phyloP scores from a whole-genome alignment of 257 asterid species.

The Avicennia marina region DNA sequence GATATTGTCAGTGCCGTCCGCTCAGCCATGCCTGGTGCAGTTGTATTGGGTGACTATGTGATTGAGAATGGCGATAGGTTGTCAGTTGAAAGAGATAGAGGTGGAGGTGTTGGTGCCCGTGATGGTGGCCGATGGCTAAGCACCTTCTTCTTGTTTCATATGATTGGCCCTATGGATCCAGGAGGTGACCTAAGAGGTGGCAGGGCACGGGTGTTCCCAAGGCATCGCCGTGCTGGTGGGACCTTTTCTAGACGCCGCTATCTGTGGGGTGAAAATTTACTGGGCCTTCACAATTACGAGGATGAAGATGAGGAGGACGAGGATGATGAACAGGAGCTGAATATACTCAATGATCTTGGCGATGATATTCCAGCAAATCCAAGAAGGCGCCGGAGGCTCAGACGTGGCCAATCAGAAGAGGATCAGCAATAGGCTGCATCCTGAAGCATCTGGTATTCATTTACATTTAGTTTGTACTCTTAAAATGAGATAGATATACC shows the following conservation, averaged over 20 bases:
- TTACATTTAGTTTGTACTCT: not conserved
- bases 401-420: constrained; percentile 39
- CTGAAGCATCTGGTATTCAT: not conserved
- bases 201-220: constrained; percentile 59
- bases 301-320: constrained; percentile 28
- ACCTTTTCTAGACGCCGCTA: constrained; percentile 56
- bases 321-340: constrained; percentile 26
- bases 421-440: constrained; percentile 24
- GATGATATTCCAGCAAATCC: constrained; percentile 34
- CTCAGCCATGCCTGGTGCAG: constrained; percentile 86
- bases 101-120: constrained; percentile 38
- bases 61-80: constrained; percentile 56
- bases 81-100: constrained; percentile 28
- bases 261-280: constrained; percentile 73
- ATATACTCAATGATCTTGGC: constrained; percentile 30
- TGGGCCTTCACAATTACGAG: constrained; percentile 46
- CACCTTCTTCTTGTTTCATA: constrained; percentile 76
- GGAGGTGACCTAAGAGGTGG: constrained; percentile 51
- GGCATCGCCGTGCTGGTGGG: constrained; percentile 55
- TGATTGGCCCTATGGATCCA: constrained; percentile 67
- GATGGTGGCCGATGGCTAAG: constrained; percentile 58
- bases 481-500: too few relatives aligned
- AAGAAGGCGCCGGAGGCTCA: constrained; percentile 57
- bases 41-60: constrained; percentile 82
- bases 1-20: constrained; percentile 76